phyloP scores from a whole-genome alignment of 768 basidiomycete genomes.

The Phaeotremella fagi region DNA sequence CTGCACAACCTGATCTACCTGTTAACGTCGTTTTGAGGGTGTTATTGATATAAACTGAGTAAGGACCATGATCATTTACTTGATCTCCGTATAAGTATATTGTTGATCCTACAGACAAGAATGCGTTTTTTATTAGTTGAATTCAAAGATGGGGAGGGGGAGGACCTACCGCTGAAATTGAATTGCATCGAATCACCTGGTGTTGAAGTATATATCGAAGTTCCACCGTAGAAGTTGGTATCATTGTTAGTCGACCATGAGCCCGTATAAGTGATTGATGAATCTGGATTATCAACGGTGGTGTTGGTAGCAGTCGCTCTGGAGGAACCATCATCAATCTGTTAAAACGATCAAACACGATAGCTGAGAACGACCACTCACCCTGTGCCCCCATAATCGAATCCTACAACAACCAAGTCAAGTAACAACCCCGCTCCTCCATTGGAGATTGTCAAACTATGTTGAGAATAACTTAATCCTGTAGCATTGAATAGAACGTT shows the following conservation, averaged over 20 bases:
- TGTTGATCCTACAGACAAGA: constrained; percentile 30
- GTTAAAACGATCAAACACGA: neutral
- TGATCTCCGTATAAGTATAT: constrained; percentile 47
- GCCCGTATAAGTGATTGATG: constrained; percentile 32
- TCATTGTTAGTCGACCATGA: constrained; percentile 39
- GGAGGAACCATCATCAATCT: neutral
- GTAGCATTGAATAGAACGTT: constrained; percentile 21
- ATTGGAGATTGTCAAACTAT: constrained; percentile 32
- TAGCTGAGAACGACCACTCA: constrained; percentile 10
- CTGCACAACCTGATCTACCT: constrained; percentile 40
- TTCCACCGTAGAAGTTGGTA: constrained; percentile 35
- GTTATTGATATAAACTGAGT: constrained; percentile 38
- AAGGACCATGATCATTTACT: constrained; percentile 47
- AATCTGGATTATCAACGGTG: constrained; percentile 36
- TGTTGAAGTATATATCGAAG: constrained; percentile 39
- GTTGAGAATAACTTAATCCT: constrained; percentile 20
- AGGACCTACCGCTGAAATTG: constrained; percentile 31
- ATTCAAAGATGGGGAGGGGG: neutral
- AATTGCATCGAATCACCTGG: constrained; percentile 27
- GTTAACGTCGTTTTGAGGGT: constrained; percentile 17
- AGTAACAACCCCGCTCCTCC: constrained; percentile 29
- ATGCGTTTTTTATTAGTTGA: neutral
- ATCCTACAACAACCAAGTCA: constrained; percentile 32
- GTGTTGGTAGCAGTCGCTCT: constrained; percentile 38
- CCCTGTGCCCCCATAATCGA: constrained; percentile 34